Evolutionary conservation across 164 flowering plant species (phyloP), one percentile per base, ranked within the genome.

Genomic region (Stephania japonica): DNA sequence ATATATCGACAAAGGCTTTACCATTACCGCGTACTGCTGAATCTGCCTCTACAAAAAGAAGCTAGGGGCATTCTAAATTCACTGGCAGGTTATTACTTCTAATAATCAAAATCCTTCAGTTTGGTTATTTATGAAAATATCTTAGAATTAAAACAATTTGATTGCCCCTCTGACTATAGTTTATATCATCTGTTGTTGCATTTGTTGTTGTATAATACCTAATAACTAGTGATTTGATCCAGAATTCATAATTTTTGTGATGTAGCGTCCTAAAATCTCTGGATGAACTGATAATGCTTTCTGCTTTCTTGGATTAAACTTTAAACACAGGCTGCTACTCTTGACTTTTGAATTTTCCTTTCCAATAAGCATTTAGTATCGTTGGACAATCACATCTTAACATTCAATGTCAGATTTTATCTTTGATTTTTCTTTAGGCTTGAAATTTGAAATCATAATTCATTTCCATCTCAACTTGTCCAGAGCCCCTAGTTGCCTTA

Each of bases 1-100:
- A 67, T 61, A 64, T 63, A 21, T 25, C 38, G 6, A 76, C 68
- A 42, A 83, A 71, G 65, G 65, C 73, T 71, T 32, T 61, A 44
- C 47, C 73, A 4, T 16, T 71, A 66, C 66, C 49, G 27, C 66
- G 27, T 38, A 59, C 47, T 6, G 12, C 8, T 3, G 61, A 59
- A 53, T 61, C 47, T 41, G 43, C 7, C 26, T 59, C 26, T 38
- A 59, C 19, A 8, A 59, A 42, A 71, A 59, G 41, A 61, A 59
- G 44, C 4, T 59, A 56, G 49, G 27, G 21, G 56, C n/a, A 32
- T 59, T 65, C 21, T 71, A 66, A 59, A 50, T 44, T 71, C 65
- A 61, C 25, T 59, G 42, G 62, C 7, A 59, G 19, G 53, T 69
- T 25, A 19, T 19, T 38, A 69, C 42, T 12, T 66, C n/a, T 66